Evolutionary conservation across 2,329 filamentous ascomycete genomes (phyloP).

Genomic region (Aspergillus brunneoviolaceus): DNA sequence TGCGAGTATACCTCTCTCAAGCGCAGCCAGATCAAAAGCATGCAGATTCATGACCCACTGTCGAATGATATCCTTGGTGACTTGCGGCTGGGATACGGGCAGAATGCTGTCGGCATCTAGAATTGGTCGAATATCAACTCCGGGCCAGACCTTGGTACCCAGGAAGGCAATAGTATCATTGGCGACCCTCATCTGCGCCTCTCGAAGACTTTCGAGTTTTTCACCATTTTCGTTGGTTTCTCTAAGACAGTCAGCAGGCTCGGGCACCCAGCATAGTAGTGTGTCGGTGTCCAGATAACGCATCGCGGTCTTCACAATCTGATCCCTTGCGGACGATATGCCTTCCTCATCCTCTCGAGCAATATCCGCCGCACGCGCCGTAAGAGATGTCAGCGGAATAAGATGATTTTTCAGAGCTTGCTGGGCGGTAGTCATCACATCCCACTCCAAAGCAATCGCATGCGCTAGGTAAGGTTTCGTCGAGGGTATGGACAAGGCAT

Average conservation of each 20-base stretch:
- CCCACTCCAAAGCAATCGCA: slow-evolving; percentile 91
- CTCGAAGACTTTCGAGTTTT: slow-evolving; percentile 61
- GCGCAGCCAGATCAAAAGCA: slow-evolving; percentile 77
- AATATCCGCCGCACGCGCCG: slow-evolving; percentile 82
- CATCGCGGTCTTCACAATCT: slow-evolving; percentile 69
- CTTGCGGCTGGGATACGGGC: slow-evolving; percentile 69
- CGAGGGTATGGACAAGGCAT: slow-evolving; percentile 70
- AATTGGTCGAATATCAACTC: slow-evolving; percentile 74
- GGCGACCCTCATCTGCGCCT: slow-evolving; percentile 69
- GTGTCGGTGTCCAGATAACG: slow-evolving; percentile 91
- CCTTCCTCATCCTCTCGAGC: slow-evolving; percentile 61
- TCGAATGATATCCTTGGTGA: slow-evolving; percentile 73
- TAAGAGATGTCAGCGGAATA: slow-evolving; percentile 83
- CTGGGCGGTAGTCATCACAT: slow-evolving; percentile 74
- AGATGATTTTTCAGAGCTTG: slow-evolving; percentile 84
- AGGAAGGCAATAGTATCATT: slow-evolving; percentile 71
- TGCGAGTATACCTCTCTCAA: slow-evolving; percentile 80
- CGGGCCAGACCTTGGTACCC: slow-evolving; percentile 75
- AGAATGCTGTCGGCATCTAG: slow-evolving; percentile 76
- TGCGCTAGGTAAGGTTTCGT: slow-evolving; percentile 79
- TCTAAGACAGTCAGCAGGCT: slow-evolving; percentile 52
- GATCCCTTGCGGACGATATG: slow-evolving; percentile 55
- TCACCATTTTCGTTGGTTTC: slow-evolving; percentile 50
- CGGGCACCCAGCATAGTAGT: slow-evolving; percentile 82
- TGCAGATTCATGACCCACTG: slow-evolving; percentile 73